phyloP scores from a whole-genome alignment of 164 flowering plant species.

The Stephania yunnanensis region DNA sequence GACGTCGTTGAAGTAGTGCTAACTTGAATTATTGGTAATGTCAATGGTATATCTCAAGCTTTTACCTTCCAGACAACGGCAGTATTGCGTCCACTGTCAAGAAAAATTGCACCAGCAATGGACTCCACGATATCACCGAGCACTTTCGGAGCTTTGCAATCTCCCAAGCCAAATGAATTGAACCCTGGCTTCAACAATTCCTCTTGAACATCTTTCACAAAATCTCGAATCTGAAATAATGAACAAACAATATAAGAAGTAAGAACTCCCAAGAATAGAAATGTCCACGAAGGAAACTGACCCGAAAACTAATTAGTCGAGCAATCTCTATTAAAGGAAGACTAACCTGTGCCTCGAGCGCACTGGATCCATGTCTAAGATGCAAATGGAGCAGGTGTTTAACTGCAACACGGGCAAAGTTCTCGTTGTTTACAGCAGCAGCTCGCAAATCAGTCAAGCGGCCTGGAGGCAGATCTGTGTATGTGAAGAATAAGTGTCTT shows the following conservation, averaged over 20 bases:
- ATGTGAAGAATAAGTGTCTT: conserved; percentile 80
- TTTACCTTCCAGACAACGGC: conserved; percentile 79
- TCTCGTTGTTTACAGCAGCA: conserved; percentile 98
- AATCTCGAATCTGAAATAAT: conserved; percentile 70
- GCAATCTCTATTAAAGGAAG: background rate
- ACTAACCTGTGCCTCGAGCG: conserved; percentile 87
- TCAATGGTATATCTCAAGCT: conserved; percentile 11
- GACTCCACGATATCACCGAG: conserved; percentile 98
- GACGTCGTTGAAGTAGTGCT: background rate
- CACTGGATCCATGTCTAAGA: conserved; percentile 97
- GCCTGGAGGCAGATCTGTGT: conserved; percentile 94
- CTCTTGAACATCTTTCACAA: conserved; percentile 76
- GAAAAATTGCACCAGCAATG: conserved; percentile 94
- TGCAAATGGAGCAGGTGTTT: conserved; percentile 85
- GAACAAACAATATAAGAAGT: background rate
- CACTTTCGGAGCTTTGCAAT: conserved; percentile 99
- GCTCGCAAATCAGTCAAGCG: conserved; percentile 96
- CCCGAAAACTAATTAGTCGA: background rate
- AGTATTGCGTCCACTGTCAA: conserved; percentile 73
- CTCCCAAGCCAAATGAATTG: conserved; percentile 97
- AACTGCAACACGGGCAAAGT: conserved; percentile 96
- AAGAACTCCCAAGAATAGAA: background rate
- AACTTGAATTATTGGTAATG: background rate
- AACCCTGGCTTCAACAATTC: conserved; percentile 79
- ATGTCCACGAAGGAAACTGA: background rate